These are phyloP conservation scores for Paecilomyces sp. DNA, from an alignment of 2,329 filamentous ascomycete genomes.

Conservation along the genomic window DNA sequence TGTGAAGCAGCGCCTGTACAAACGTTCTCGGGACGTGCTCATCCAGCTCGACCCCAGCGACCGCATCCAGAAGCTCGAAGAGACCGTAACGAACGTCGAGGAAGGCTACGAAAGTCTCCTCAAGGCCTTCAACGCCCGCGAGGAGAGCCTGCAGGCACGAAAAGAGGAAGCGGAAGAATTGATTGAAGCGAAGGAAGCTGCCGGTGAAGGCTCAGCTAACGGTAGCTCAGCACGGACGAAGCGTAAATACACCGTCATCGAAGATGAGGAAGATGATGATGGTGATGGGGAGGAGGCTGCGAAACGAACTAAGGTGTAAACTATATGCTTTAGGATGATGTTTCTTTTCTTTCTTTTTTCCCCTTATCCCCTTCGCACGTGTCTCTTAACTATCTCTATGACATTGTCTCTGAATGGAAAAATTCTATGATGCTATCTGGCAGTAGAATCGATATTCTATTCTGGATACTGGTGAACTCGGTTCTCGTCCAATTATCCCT, in stretches of 20 bases:
- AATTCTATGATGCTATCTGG: background rate
- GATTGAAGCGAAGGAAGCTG: conserved; percentile 12
- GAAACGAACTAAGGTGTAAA: conserved; percentile 27
- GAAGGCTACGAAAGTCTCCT: conserved; percentile 53
- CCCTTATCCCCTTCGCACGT: background rate
- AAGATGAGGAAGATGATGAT: conserved; percentile 22
- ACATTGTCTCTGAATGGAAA: background rate
- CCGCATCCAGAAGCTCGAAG: conserved; percentile 53
- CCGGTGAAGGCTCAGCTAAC: conserved; percentile 4
- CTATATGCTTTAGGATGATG: background rate
- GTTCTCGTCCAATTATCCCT: too few relatives aligned
- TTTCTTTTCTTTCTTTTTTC: background rate
- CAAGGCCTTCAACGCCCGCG: conserved; percentile 29
- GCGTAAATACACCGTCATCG: conserved; percentile 22
- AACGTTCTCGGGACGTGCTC: conserved; percentile 53
- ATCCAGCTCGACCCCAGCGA: conserved; percentile 53
- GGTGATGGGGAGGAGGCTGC: conserved; percentile 15
- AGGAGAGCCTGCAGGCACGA: conserved; percentile 12
- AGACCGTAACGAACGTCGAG: conserved; percentile 50
- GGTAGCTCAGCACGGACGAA: conserved; percentile 16
- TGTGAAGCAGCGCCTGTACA: conserved; percentile 56
- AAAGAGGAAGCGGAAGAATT: conserved; percentile 14
- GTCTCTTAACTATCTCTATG: background rate
- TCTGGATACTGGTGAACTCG: background rate
- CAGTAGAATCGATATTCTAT: background rate